A percentile compares a stretch with the other conserved stretches of the same genome.
These are phyloP conservation scores for Basipetospora chlamydospora DNA, from an alignment of 2,329 filamentous ascomycete genomes.

Conservation along the genomic window DNA sequence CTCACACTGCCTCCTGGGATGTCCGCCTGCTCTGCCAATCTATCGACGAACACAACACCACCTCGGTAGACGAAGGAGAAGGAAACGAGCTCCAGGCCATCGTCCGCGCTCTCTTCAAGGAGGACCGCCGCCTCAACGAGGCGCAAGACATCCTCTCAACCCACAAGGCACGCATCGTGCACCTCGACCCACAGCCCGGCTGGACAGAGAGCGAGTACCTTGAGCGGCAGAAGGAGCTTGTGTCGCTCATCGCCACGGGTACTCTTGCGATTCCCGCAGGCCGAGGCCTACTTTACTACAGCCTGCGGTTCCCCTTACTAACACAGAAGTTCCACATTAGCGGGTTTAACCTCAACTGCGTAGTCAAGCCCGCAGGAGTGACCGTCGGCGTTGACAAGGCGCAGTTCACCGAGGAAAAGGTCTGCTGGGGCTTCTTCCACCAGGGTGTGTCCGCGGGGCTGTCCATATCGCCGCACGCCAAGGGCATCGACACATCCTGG, in stretches of 20 bases:
- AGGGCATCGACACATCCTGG: slow-evolving; percentile 96
- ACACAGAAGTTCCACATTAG: slow-evolving; percentile 85
- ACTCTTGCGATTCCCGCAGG: slow-evolving; percentile 83
- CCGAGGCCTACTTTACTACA: slow-evolving; percentile 75
- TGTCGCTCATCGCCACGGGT: slow-evolving; percentile 70
- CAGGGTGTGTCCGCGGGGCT: slow-evolving; percentile 87
- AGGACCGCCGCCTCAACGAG: slow-evolving; percentile 81
- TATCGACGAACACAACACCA: slow-evolving; percentile 42
- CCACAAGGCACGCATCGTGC: slow-evolving; percentile 62
- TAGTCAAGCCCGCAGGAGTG: slow-evolving; percentile 83
- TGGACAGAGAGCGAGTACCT: slow-evolving; percentile 80
- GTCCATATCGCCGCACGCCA: slow-evolving; percentile 76
- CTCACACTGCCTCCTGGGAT: slow-evolving; percentile 57
- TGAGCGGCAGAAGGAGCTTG: slow-evolving; percentile 83
- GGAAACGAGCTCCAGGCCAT: slow-evolving; percentile 74
- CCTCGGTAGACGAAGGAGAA: slow-evolving; percentile 60
- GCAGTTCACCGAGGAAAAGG: slow-evolving; percentile 85
- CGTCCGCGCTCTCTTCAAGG: slow-evolving; percentile 75
- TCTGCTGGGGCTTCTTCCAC: slow-evolving; percentile 97
- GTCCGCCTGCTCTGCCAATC: slow-evolving; percentile 62
- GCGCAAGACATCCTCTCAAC: slow-evolving; percentile 77
- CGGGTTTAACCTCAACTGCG: slow-evolving; percentile 81
- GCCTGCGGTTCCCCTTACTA: slow-evolving; percentile 70
- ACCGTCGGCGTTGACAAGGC: slow-evolving; percentile 85
- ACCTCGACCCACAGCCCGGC: slow-evolving; percentile 56